phyloP scores from a whole-genome alignment of 2,329 filamentous ascomycete genomes.

The Scortechinia acanthostroma region DNA sequence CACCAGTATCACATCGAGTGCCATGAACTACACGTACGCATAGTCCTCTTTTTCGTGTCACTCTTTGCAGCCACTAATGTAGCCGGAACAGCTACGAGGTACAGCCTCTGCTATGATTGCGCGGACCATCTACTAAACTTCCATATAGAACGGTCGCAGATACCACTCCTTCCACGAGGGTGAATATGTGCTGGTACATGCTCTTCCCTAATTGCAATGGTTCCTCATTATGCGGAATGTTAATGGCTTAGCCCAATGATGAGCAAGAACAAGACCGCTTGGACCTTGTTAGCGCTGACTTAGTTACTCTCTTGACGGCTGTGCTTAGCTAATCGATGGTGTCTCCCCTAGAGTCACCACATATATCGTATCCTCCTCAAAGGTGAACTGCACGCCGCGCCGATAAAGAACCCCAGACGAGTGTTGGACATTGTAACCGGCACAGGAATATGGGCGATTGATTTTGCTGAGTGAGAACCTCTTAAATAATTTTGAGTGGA shows the following conservation, averaged over 20 bases:
- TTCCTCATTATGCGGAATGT: too few relatives aligned
- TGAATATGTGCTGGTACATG: conserved; percentile 1
- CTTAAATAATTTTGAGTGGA: too few relatives aligned
- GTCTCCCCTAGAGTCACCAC: conserved; percentile 22
- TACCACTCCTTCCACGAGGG: conserved; percentile 2
- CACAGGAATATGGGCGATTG: conserved; percentile 42
- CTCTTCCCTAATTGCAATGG: not conserved
- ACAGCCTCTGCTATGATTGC: too few relatives aligned
- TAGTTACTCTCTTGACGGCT: too few relatives aligned
- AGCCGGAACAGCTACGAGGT: conserved; percentile 3
- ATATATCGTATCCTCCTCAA: conserved; percentile 29
- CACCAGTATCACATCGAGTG: not conserved
- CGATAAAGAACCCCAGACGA: conserved; percentile 26
- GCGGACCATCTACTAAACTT: too few relatives aligned
- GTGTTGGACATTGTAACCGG: conserved; percentile 42
- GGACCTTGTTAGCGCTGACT: too few relatives aligned
- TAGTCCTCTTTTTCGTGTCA: too few relatives aligned
- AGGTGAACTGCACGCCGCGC: conserved; percentile 33
- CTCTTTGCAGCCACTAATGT: too few relatives aligned
- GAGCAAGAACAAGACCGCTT: conserved; percentile 16
- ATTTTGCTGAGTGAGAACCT: conserved; percentile 30
- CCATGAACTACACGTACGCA: not conserved
- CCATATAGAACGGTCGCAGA: conserved; percentile 2
- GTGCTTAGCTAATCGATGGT: too few relatives aligned
- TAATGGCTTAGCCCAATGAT: not conserved